Conservation (phyloP, 192 early-diverging fungal genomes). For the Coemansia sp. region DNA sequence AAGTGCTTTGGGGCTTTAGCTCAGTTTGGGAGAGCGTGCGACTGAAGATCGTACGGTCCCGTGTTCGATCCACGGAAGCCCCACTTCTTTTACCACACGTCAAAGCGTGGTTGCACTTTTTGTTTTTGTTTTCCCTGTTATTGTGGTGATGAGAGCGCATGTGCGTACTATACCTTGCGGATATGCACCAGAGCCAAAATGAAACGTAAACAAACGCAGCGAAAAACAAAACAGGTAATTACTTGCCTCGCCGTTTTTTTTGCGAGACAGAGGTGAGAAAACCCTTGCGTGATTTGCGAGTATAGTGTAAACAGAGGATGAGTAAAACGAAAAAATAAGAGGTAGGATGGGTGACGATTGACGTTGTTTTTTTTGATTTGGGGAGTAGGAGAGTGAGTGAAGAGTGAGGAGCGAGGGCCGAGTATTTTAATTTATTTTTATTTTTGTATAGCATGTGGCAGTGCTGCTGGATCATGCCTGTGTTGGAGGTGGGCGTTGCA, state of each 20-base stretch:
- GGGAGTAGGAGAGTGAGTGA: too few relatives aligned
- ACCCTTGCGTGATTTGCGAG: neutral
- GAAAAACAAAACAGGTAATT: neutral
- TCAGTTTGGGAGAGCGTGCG: conserved; percentile 18
- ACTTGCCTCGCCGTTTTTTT: neutral
- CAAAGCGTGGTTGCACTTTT: neutral
- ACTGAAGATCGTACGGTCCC: conserved; percentile 17
- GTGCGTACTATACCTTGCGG: neutral
- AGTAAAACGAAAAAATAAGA: neutral
- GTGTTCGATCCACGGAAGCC: conserved; percentile 21
- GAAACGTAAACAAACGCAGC: neutral
- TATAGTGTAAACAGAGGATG: neutral
- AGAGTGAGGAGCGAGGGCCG: too few relatives aligned
- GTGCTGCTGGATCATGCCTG: neutral
- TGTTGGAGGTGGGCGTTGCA: neutral
- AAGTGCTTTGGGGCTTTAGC: conserved; percentile 13
- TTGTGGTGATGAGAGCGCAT: neutral
- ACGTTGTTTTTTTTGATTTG: neutral
- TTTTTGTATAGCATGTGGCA: neutral
- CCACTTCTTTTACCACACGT: neutral
- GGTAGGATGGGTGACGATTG: neutral
- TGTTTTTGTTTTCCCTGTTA: neutral
- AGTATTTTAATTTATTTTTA: too few relatives aligned
- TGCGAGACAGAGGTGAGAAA: neutral
- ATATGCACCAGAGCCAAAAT: conserved; percentile 9